Evolutionary conservation across 2,329 filamentous ascomycete genomes (phyloP), one percentile per base, ranked within the genome.

Genomic region (Diaporthe capsici): DNA sequence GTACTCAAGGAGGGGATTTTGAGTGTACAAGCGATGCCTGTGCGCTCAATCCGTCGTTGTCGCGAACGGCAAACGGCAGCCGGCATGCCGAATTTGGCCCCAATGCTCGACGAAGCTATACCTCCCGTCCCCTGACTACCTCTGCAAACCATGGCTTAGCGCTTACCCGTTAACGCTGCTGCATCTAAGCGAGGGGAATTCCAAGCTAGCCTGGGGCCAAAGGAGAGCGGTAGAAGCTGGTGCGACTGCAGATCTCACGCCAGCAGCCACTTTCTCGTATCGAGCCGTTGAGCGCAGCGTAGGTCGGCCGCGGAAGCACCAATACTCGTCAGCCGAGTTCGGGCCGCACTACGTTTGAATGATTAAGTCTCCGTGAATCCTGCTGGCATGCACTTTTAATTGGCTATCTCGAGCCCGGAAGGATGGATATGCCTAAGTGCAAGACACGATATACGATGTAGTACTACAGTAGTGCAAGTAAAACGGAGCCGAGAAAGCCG

Each of bases 221-320:
- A 37, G 13, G 63, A 17, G 7, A 51, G 63, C 44, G 37, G 28
- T 51, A 37, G 28, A 10, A 67, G 4, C 61, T 67, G 61, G 61
- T 67, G 44, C 31, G 63, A 51, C 63, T 67, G 63, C 44, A 51
- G 63, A 67, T 67, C 63, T 6, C 63, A 67, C 10, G 15, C 63
- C 63, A 15, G 44, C 28, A 67, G 63, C 63, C 63, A 67, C 22
- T 67, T 67, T 37, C 63, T 67, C 63, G 63, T 67, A 51, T 67
- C 37, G 28, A 44, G 42, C 44, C 31, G 31, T 31, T 51, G 44
- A 39, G 20, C 28, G 28, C 44, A 7, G 28, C 20, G 12, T 13
- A 51, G 28, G 44, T 37, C 44, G 28, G 20, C 10, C 10, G 4
- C 28, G 28, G 44, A 17, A 20, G 22, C 31, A 51, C 63, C 44